Evolutionary conservation across 371 early-diverging fungal species (phyloP).

Genomic region (Nosema muscidifuracis): DNA sequence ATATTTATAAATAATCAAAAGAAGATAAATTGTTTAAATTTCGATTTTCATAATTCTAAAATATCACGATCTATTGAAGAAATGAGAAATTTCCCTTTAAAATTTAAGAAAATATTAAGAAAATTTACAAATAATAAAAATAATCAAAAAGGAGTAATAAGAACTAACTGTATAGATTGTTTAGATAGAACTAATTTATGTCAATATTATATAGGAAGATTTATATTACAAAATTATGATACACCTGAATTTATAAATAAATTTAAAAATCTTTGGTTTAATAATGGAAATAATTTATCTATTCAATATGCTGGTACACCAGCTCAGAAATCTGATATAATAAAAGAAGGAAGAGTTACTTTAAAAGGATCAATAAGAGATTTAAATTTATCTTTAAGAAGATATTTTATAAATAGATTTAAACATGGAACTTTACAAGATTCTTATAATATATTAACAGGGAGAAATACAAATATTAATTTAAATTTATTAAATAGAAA

Average conservation of each 20-base stretch:
- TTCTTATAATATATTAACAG: slow-evolving; percentile 56
- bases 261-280: slow-evolving; percentile 84
- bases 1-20: slow-evolving; percentile 26
- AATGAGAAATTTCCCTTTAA: slow-evolving; percentile 75
- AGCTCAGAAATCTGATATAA: slow-evolving; percentile 89
- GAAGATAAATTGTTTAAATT: slow-evolving; percentile 27
- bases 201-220: slow-evolving; percentile 80
- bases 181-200: slow-evolving; percentile 96
- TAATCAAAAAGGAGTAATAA: slow-evolving; percentile 72
- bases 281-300: slow-evolving; percentile 92
- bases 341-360: slow-evolving; percentile 78
- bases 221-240: slow-evolving; percentile 59
- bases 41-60: slow-evolving; percentile 56
- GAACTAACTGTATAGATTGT: slow-evolving; percentile 99
- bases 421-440: slow-evolving; percentile 54
- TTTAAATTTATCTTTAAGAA: slow-evolving; percentile 45
- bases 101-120: slow-evolving; percentile 69
- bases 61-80: slow-evolving; percentile 63
- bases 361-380: slow-evolving; percentile 47
- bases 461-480: too few species aligned
- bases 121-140: slow-evolving; percentile 64
- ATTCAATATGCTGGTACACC: slow-evolving; percentile 90
- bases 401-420: slow-evolving; percentile 62
- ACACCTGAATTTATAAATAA: background rate
- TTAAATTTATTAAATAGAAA: too few species aligned